phyloP scores from a whole-genome alignment of 1,284 basidiomycete species.

The Ustilago lituana region DNA sequence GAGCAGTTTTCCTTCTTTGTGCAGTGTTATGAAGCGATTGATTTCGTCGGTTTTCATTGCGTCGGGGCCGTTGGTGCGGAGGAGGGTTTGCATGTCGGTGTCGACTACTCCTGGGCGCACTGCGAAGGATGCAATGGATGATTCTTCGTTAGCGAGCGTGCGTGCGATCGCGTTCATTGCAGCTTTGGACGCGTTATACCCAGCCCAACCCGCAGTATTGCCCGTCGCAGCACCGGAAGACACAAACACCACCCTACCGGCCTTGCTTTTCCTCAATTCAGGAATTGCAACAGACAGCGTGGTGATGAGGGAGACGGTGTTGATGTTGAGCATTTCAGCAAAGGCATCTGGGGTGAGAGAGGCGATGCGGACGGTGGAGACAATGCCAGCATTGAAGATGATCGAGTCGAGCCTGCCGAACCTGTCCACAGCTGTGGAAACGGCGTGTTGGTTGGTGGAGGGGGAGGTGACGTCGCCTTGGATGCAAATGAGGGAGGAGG shows the following conservation, averaged over 20 bases:
- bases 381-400: conserved; percentile 80
- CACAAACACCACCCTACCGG: conserved; percentile 78
- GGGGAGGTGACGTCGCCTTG: conserved; percentile 75
- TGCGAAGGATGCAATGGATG: conserved; percentile 77
- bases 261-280: conserved; percentile 71
- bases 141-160: conserved; percentile 83
- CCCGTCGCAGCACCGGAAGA: conserved; percentile 82
- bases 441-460: conserved; percentile 73
- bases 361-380: conserved; percentile 67
- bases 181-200: conserved; percentile 76
- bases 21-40: conserved; percentile 73
- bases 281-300: conserved; percentile 77
- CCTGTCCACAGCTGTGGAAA: conserved; percentile 73
- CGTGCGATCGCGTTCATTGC: conserved; percentile 83
- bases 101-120: conserved; percentile 86
- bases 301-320: conserved; percentile 81
- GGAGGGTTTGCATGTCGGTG: conserved; percentile 56
- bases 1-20: conserved; percentile 74
- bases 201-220: conserved; percentile 76
- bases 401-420: conserved; percentile 78
- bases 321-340: conserved; percentile 76
- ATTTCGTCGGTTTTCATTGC: conserved; percentile 69
- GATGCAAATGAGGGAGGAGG: conserved; percentile 67
- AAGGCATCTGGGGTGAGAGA: conserved; percentile 71
- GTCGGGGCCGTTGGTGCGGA: neutral